Base-by-base conservation (phyloP, 2,329 filamentous ascomycete genomes). In the Fusarium sp. region DNA sequence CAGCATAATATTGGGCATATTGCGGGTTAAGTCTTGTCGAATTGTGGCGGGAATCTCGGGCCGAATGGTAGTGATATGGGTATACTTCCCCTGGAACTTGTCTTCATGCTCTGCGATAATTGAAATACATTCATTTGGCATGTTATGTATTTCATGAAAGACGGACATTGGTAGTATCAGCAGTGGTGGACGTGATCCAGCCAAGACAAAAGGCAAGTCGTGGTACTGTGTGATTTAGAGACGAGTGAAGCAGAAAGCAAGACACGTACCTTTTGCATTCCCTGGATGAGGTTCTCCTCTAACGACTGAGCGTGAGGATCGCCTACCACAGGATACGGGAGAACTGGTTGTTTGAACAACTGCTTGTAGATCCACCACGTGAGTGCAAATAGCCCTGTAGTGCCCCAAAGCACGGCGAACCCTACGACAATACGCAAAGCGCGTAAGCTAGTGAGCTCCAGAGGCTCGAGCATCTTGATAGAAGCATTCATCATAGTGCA, bases 221-320 rank as follows among this genome's bases (percentile, higher is more conserved):
- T 9, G 51, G 2, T 55, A 24, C 51, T 55, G 36, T 3, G 5
- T 3, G 3, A 3, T 13, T 48, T 31, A 48, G 45, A 31, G 11
- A 7, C 11, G 1, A 3, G 0, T 6, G 5, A 30, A n/a, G 3
- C 10, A 3, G 5, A 16, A n/a, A 3, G 2, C 7, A 2, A n/a
- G 0, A 18, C 1, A 3, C 22, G 6, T 55, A 39, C 51, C 15
- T 20, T 24, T 18, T 31, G 0, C 36, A 55, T 30, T 10, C 51
- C 51, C 15, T 33, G 1, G 3, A 55, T 41, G 20, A 41, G 36
- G 4, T 41, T 41, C 2, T 30, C 22, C 10, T 48, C 28, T 0
- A 48, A 10, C 7, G 45, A 48, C 7, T 5, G 28, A 5, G 22
- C 45, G 7, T 31, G 22, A 3, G 28, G 15, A 18, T 48, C 15